Base-by-base conservation (phyloP, 2,329 filamentous ascomycete species). In the Phialophora chinensis region DNA sequence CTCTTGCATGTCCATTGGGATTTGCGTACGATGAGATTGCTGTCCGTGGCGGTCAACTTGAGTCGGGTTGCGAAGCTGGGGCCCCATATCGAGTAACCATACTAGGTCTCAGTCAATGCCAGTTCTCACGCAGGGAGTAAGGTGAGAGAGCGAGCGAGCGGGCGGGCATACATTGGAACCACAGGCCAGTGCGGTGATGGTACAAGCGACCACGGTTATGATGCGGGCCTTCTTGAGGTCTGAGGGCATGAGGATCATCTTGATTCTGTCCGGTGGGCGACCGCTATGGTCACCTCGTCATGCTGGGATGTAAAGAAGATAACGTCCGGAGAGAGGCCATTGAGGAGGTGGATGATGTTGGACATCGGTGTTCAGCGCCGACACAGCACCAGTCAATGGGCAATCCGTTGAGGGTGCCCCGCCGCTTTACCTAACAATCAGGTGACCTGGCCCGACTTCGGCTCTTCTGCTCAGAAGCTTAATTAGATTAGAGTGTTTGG, bases 21-120 rank as follows among this genome's bases (percentile, higher is more conserved):
- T 53, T 66, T 35, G 75, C 86, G 76, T 82, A 90, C 93, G 75
- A 99, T 93, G 71, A 98, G 79, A 79, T 99, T 98, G 79, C 88
- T 93, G 78, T 97, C 86, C 2, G 94, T 98, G n/a, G 95, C 90
- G 14, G 93, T 93, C 68, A 98, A 87, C 76, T 90, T 88, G 73
- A 99, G 84, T 73, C 87, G 89, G 74, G 96, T 89, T 58, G 93
- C 93, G 76, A 97, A 97, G 79, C 97, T 93, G 23, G 95, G 95
- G 14, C 92, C 93, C 93, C 95, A 99, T 79, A 94, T 94, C 63
- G 93, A 97, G 80, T 97, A 99, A 76, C 93, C 94, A 87, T 99
- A 98, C 92, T 97, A 75, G 58, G 60, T 17, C 31, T 14, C 29
- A 7, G 66, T 68, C 55, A 70, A 64, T 42, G 14, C 14, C 38